phyloP scores from a whole-genome alignment of 2,329 filamentous ascomycete genomes.

The Ciborinia camelliae region DNA sequence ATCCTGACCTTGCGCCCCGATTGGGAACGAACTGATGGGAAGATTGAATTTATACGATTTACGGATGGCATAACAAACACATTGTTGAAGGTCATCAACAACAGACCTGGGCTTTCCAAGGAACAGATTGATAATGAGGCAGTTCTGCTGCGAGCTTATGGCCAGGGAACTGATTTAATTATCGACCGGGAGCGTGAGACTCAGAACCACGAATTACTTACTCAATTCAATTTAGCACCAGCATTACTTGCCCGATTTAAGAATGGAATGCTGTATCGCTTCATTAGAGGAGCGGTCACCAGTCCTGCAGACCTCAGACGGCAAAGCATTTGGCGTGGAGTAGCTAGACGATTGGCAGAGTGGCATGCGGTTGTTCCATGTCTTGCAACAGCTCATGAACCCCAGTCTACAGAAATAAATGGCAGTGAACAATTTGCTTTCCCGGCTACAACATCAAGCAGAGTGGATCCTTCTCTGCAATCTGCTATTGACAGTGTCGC shows the following conservation, averaged over 20 bases:
- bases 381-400: constrained; percentile 41
- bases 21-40: constrained; percentile 71
- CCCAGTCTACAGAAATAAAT: constrained; percentile 38
- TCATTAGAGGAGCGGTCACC: constrained; percentile 76
- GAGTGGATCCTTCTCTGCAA: constrained; percentile 40
- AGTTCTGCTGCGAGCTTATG: constrained; percentile 87
- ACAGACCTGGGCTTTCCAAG: constrained; percentile 63
- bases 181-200: constrained; percentile 90
- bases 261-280: constrained; percentile 94
- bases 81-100: constrained; percentile 73
- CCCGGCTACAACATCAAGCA: constrained; percentile 33
- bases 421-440: constrained; percentile 37
- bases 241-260: constrained; percentile 85
- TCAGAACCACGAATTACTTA: constrained; percentile 80
- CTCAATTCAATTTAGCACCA: constrained; percentile 78
- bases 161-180: constrained; percentile 87
- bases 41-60: constrained; percentile 83
- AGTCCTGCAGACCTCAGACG: constrained; percentile 75
- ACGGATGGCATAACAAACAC: constrained; percentile 99
- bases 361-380: constrained; percentile 80
- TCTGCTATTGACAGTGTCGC: constrained; percentile 50
- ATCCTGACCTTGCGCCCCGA: constrained; percentile 77
- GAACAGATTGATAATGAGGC: constrained; percentile 80
- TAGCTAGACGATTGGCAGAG: constrained; percentile 80
- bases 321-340: constrained; percentile 73